Evolutionary conservation across 495 filamentous ascomycete species (phyloP).

Genomic region (Penicillium goetzii): DNA sequence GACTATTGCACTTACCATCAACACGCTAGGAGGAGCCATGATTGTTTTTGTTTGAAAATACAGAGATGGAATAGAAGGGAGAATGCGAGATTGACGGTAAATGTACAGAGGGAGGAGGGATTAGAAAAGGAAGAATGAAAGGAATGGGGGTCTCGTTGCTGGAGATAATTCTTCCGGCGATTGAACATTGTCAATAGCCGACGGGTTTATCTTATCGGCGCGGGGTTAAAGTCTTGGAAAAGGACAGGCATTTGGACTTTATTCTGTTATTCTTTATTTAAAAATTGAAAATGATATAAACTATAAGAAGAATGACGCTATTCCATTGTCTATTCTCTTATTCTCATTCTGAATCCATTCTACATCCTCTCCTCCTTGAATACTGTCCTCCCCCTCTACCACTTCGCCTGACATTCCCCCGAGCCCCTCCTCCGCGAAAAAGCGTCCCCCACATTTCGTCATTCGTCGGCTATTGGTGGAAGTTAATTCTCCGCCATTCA

Average conservation of each 20-base stretch:
- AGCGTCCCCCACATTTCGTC: constrained; percentile 27
- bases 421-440: constrained; percentile 14
- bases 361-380: not conserved
- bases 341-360: not conserved
- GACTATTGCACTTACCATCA: constrained; percentile 67
- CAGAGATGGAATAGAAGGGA: not conserved
- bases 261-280: not conserved
- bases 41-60: constrained; percentile 26
- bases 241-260: not conserved
- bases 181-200: constrained; percentile 22
- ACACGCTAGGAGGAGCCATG: constrained; percentile 80
- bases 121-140: constrained; percentile 17
- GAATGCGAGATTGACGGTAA: not conserved
- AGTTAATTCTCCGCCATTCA: constrained; percentile 31
- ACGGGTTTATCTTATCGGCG: constrained; percentile 2
- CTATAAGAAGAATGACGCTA: not conserved
- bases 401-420: constrained; percentile 2
- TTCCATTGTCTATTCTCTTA: not conserved
- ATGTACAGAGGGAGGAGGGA: constrained; percentile 11
- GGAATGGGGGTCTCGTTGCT: constrained; percentile 15
- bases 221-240: not conserved
- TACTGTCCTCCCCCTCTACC: not conserved
- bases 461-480: constrained; percentile 29
- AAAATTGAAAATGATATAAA: not conserved
- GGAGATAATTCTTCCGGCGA: constrained; percentile 38